phyloP scores from a whole-genome alignment of 768 basidiomycete species.

The Leccinum imitatum region DNA sequence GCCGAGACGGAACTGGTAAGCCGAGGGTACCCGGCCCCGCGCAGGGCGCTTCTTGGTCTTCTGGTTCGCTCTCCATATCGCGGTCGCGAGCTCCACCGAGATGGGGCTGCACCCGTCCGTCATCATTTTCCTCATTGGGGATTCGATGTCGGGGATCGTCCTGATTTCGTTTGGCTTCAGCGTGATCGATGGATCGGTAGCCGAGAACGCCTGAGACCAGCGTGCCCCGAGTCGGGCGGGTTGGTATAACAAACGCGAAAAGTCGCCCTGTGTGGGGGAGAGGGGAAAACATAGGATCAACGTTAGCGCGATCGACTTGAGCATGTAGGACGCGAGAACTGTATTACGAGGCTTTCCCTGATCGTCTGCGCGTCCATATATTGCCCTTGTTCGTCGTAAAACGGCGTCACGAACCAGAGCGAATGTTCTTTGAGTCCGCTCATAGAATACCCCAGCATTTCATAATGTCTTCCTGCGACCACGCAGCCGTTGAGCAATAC shows the following conservation, averaged over 20 bases:
- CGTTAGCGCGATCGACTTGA: constrained; percentile 1
- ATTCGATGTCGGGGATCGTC: constrained; percentile 30
- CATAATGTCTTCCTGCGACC: constrained; percentile 44
- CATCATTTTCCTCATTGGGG: constrained; percentile 35
- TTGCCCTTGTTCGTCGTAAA: constrained; percentile 29
- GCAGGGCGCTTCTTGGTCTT: constrained; percentile 22
- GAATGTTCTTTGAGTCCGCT: constrained; percentile 51
- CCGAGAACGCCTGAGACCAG: constrained; percentile 54
- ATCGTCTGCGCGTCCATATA: constrained; percentile 29
- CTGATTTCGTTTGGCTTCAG: constrained; percentile 37
- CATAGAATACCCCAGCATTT: constrained; percentile 54
- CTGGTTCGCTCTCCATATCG: constrained; percentile 39
- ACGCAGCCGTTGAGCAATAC: constrained; percentile 34
- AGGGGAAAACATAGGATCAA: neutral
- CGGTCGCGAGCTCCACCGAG: constrained; percentile 36
- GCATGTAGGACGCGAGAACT: neutral
- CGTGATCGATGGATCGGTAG: constrained; percentile 46
- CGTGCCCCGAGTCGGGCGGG: constrained; percentile 54
- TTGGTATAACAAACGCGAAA: constrained; percentile 34
- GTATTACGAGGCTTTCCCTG: constrained; percentile 35
- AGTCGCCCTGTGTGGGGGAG: constrained; percentile 36
- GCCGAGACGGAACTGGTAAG: constrained; percentile 44
- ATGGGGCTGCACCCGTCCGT: constrained; percentile 55
- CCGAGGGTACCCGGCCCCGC: constrained; percentile 35
- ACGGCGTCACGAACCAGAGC: constrained; percentile 48